A percentile compares a stretch with the other conserved stretches of the same genome.
phyloP scores from a whole-genome alignment of 2,329 filamentous ascomycete species.

The Colletotrichum aenigma region DNA sequence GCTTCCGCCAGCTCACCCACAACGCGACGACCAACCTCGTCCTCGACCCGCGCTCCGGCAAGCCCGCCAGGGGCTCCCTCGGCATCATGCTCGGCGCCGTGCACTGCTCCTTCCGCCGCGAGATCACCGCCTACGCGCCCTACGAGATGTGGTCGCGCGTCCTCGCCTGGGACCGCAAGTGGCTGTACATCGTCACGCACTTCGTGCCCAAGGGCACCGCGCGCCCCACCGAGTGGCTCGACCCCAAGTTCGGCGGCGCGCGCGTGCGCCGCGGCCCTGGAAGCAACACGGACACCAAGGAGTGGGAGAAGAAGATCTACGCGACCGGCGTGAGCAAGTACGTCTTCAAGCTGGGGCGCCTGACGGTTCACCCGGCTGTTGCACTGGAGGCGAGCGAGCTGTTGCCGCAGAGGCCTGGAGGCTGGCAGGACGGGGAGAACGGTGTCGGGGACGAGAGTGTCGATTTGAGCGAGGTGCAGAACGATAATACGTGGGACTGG shows the following conservation, averaged over 20 bases:
- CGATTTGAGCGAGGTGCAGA: constrained; percentile 38
- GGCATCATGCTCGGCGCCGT: constrained; percentile 75
- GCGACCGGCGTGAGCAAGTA: constrained; percentile 80
- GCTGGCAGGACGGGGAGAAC: constrained; percentile 57
- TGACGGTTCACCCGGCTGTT: constrained; percentile 84
- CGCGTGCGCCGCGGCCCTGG: constrained; percentile 10
- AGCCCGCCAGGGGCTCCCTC: constrained; percentile 57
- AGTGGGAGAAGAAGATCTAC: constrained; percentile 68
- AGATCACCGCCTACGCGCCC: constrained; percentile 70
- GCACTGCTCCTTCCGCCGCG: constrained; percentile 73
- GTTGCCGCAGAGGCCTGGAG: constrained; percentile 74
- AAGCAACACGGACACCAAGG: constrained; percentile 40
- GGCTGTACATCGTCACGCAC: constrained; percentile 78
- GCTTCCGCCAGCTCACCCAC: constrained; percentile 54
- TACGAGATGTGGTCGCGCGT: constrained; percentile 79
- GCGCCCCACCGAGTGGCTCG: constrained; percentile 58
- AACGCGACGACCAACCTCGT: constrained; percentile 58
- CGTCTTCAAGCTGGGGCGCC: constrained; percentile 79
- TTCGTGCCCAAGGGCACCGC: constrained; percentile 70
- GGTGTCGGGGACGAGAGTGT: constrained; percentile 43
- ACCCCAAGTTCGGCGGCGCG: constrained; percentile 46
- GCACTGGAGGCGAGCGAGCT: constrained; percentile 74
- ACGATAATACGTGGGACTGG: constrained; percentile 60
- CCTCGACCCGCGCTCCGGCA: constrained; percentile 48
- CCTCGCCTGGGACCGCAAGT: constrained; percentile 80